phyloP scores from a whole-genome alignment of 179 eudicot genomes.

The Drosera spatulata region DNA sequence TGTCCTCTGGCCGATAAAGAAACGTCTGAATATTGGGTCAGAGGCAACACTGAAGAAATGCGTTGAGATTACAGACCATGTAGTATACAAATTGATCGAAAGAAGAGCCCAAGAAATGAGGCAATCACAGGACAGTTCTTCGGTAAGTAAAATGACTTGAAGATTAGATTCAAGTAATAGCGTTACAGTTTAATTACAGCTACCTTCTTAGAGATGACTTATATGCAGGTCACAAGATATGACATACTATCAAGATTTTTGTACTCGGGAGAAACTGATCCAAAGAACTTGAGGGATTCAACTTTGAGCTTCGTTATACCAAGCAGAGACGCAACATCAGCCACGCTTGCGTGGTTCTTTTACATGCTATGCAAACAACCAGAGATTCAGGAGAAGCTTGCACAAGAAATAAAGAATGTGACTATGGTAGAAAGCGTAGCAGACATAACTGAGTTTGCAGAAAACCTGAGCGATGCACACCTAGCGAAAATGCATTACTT shows the following conservation, averaged over 20 bases:
- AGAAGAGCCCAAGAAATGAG: conserved; percentile 28
- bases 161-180: not conserved
- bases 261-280: conserved; percentile 25
- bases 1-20: conserved; percentile 44
- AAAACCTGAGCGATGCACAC: conserved; percentile 28
- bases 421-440: conserved; percentile 3
- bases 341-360: conserved; percentile 63
- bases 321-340: conserved; percentile 67
- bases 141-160: conserved; percentile 17
- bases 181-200: not conserved
- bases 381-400: conserved; percentile 42
- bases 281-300: conserved; percentile 49
- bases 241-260: conserved; percentile 68
- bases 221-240: conserved; percentile 38
- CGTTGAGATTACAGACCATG: conserved; percentile 27
- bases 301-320: conserved; percentile 61
- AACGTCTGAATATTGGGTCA: conserved; percentile 34
- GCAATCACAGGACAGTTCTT: not conserved
- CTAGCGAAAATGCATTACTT: conserved; percentile 64
- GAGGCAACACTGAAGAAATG: conserved; percentile 44
- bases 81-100: conserved; percentile 48
- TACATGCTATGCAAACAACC: conserved; percentile 66
- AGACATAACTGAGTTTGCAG: conserved; percentile 21
- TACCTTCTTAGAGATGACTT: not conserved
- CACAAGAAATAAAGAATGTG: conserved; percentile 34